Evolutionary conservation across 257 asterid species (phyloP), one percentile per base, ranked within the genome.

Genomic region (Solanum tarapatanum): DNA sequence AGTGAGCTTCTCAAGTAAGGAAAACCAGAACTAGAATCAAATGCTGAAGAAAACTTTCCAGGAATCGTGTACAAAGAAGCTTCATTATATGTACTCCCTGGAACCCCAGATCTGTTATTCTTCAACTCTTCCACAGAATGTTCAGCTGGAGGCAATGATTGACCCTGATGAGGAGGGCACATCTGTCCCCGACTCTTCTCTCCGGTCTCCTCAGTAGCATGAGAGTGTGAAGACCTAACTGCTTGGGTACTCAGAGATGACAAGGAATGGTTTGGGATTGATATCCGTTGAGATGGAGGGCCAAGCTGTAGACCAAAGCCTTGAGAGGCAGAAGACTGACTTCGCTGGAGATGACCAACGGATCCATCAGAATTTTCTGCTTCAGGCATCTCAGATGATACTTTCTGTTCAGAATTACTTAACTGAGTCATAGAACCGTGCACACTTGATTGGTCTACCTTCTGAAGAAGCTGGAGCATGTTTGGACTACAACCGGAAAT

Each of bases 381-480:
- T 86, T 91, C 94, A 76, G 92, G 90, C 51, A 64, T 91, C 84
- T 92, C 93, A 88, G 97, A 89, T 84, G 88, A 89, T 91, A 86
- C 87, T 83, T 36, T 91, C 95, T 90, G 95, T 84, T 51, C 85
- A 82, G 43, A 82, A 82, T 82, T 48, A 82, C 70, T 48, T 55
- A 51, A 82, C 69, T 90, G 95, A 93, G 87, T 85, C 88, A 80
- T 23, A 84, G 88, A 87, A 84, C 91, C 91, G 83, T 89, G 91
- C 84, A 90, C 93, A 60, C 91, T 88, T 76, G 99, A 92, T 84
- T 94, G 99, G 89, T 96, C 99, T 88, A 93, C 98, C 95, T 94
- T 94, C 90, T 93, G 95, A 88, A 96, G 94, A 91, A 96, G 98
- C 90, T 95, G 98, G 90, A 95, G 93, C 99, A 96, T 96, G 93